phyloP scores from a whole-genome alignment of 805 yeast species.

The Clavispora asparagi region DNA sequence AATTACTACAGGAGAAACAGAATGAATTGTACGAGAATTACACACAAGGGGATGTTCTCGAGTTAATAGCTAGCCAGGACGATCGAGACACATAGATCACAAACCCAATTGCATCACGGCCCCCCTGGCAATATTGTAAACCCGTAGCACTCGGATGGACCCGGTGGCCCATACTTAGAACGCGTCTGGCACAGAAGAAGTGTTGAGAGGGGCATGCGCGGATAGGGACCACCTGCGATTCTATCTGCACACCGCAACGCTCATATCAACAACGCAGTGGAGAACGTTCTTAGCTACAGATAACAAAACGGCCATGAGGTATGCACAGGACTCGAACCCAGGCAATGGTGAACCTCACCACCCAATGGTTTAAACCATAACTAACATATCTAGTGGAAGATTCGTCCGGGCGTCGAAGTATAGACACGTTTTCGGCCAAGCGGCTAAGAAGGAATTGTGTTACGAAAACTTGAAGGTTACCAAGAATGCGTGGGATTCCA shows the following conservation, averaged over 20 bases:
- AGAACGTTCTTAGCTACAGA: background rate
- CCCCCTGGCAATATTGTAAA: too few relatives aligned
- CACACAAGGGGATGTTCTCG: background rate
- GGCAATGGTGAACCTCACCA: background rate
- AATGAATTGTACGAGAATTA: conserved; percentile 1
- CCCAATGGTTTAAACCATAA: background rate
- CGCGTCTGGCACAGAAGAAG: background rate
- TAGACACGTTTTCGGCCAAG: conserved; percentile 94
- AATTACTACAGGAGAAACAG: conserved; percentile 2
- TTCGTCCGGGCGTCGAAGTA: conserved; percentile 96
- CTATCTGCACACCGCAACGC: background rate
- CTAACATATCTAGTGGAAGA: conserved; percentile 50
- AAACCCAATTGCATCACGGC: too few relatives aligned
- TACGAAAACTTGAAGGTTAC: conserved; percentile 75
- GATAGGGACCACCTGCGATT: background rate
- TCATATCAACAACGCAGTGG: background rate
- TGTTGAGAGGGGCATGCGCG: background rate
- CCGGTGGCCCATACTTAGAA: too few relatives aligned
- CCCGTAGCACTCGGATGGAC: too few relatives aligned
- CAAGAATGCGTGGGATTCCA: conserved; percentile 95
- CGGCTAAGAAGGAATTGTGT: conserved; percentile 61
- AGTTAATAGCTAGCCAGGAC: background rate
- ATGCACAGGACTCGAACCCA: background rate
- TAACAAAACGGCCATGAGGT: conserved; percentile 4
- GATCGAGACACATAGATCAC: background rate